Evolutionary conservation across 176 grass and related monocot species (phyloP), one percentile per base, ranked within the genome.

Genomic region (Lolium multiflorum): DNA sequence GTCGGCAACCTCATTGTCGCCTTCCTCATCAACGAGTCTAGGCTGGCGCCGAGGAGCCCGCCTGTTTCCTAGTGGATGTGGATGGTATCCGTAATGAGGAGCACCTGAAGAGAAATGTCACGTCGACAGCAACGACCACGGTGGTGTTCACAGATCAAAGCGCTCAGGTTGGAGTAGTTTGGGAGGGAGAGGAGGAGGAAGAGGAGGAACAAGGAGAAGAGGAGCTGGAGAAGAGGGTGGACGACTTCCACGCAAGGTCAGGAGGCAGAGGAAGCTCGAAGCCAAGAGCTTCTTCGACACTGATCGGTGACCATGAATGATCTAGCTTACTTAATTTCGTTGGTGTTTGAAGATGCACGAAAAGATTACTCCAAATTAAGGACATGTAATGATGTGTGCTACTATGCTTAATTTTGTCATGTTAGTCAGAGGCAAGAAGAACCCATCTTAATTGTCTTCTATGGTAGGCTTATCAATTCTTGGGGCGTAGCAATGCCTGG

Each of bases 221-320:
- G 18, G 93, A 98, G 48, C 89, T 95, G 79, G 81, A 96, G 81
- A 86, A 83, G 83, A 98, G 92, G 91, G 93, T 96, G 20, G 96
- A 98, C 9, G 91, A 98, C 81, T 98, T 94, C 90, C 96, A 96
- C 77, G 90, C 96, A 64, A 98, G 82, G 90, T 98, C 47, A 98
- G 92, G 85, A 89, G 66, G 85, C 90, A 98, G 65, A 96, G 96
- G 86, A 94, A 83, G 82, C 38, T 88, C 50, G 96, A 98, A 88
- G 88, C 82, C 25, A 98, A 84, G 71, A 89, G 85, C 80, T 89
- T 80, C 84, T 89, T 88, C 78, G 92, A 83, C 85, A 81, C 66
- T 63, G 86, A 84, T 81, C 77, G 89, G 73, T 91, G 48, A 80
- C 41, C 28, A 26, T 16, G 31, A 35, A 35, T 35, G 71, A 17